Evolutionary conservation across 164 flowering plant species (phyloP), one percentile per base, ranked within the genome.

Genomic region (Pachysandra terminalis): DNA sequence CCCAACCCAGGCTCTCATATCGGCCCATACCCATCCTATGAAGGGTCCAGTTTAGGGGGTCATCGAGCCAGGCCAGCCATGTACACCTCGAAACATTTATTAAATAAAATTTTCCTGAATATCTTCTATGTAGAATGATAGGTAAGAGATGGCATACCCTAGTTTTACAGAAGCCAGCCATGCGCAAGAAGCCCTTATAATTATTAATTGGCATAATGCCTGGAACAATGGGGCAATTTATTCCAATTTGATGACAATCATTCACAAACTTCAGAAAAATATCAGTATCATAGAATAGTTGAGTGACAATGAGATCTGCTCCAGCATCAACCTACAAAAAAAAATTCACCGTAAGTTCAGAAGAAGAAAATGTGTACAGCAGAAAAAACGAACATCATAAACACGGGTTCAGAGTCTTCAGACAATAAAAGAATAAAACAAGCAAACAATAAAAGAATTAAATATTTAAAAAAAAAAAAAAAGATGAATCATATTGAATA

Each of bases 191-290:
- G 45, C 98, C 96, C 75, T 90, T 90, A 71, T 93, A 96, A 81
- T 93, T 93, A 71, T 90, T 90, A 55, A 96, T 93, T 61, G 97
- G 99, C 97, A 95, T 93, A 65, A 96, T 96, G 16, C 99, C 98
- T 23, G 99, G 99, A 53, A 96, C 98, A 79, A 96, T 93, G 49
- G 99, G 98, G 64, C 97, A 88, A 49, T 80, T 86, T 41, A 96
- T 96, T 71, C 98, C 99, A 67, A 93, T 85, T 87, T 90, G 90
- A 53, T 90, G 95, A 62, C 99, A 96, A 75, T 93, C 99, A 79
- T 88, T 83, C 35, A 91, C 96, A 79, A 96, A 96, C 70, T 96
- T 93, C 63, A 96, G 87, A 78, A 87, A 96, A 65, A 83, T 84
- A 76, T 96, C 96, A 28, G 95, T 87, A 64, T 96, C 99, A 74